Evolutionary conservation across 495 filamentous ascomycete species (phyloP).

Genomic region (Penicillium lividum): DNA sequence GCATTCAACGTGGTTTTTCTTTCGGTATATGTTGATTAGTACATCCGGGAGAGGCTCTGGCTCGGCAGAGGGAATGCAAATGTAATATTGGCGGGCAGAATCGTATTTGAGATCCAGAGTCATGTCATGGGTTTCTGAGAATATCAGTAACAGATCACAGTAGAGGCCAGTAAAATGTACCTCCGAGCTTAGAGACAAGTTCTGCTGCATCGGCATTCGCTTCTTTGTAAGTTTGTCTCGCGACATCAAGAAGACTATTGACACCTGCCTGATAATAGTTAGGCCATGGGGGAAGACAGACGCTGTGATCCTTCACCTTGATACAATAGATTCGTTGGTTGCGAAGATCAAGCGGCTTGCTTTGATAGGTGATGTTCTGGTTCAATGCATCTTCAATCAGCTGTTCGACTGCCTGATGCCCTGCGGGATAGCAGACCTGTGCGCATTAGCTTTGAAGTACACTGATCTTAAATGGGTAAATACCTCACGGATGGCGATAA

Average conservation of each 20-base stretch:
- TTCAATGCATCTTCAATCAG: constrained; percentile 76
- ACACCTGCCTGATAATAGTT: constrained; percentile 63
- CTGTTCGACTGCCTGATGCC: constrained; percentile 57
- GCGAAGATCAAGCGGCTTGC: constrained; percentile 77
- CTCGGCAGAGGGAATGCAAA: constrained; percentile 66
- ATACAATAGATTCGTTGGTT: constrained; percentile 94
- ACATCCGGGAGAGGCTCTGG: constrained; percentile 66
- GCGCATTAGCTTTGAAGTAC: constrained; percentile 10
- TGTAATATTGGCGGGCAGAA: constrained; percentile 73
- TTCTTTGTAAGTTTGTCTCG: constrained; percentile 84
- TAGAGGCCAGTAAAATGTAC: constrained; percentile 33
- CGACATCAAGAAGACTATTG: constrained; percentile 84
- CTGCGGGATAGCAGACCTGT: constrained; percentile 63
- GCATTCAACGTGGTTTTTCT: constrained; percentile 75
- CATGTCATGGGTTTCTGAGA: constrained; percentile 58
- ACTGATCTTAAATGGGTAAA: not conserved
- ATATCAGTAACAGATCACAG: constrained; percentile 22
- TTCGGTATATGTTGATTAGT: constrained; percentile 75
- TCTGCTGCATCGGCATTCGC: constrained; percentile 73
- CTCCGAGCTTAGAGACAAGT: constrained; percentile 63
- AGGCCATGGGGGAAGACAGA: not conserved
- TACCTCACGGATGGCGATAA: constrained; percentile 65
- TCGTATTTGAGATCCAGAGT: constrained; percentile 72
- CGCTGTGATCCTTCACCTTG: constrained; percentile 52
- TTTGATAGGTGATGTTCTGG: constrained; percentile 75